Evolutionary conservation across 306 rosid genomes (phyloP).

Genomic region (Pueraria montana): DNA sequence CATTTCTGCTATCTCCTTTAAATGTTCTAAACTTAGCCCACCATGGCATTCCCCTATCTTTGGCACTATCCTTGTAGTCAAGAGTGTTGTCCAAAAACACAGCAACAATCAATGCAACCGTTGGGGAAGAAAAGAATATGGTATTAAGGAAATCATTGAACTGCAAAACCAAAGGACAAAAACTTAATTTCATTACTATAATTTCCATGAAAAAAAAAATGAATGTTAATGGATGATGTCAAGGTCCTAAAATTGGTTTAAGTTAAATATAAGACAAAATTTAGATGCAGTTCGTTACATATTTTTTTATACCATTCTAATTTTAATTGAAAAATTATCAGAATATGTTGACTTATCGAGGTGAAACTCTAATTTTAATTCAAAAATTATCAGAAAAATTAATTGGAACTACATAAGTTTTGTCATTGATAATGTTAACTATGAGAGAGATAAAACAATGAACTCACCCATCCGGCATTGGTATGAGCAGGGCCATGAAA

Average conservation of each 20-base stretch:
- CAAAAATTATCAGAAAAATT: too few species aligned
- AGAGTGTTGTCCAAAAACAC: constrained; percentile 96
- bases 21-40: constrained; percentile 91
- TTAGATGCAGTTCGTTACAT: not conserved
- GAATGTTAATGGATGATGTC: not conserved
- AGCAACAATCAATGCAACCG: constrained; percentile 80
- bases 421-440: not conserved
- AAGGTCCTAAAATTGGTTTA: not conserved
- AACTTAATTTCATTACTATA: not conserved
- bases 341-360: not conserved
- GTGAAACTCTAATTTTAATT: not conserved
- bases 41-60: constrained; percentile 99
- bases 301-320: too few species aligned
- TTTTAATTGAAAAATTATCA: too few species aligned
- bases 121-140: constrained; percentile 83
- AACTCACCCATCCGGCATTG: constrained; percentile 95
- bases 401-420: not conserved
- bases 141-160: constrained; percentile 92
- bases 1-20: constrained; percentile 83
- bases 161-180: constrained; percentile 56
- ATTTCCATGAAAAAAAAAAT: not conserved
- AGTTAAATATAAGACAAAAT: not conserved
- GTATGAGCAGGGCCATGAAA: constrained; percentile 92
- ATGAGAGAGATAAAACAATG: not conserved
- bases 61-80: constrained; percentile 82